Evolutionary conservation across 371 early-diverging fungal species (phyloP), one percentile per base, ranked within the genome.

Genomic region (Circinella umbellata): DNA sequence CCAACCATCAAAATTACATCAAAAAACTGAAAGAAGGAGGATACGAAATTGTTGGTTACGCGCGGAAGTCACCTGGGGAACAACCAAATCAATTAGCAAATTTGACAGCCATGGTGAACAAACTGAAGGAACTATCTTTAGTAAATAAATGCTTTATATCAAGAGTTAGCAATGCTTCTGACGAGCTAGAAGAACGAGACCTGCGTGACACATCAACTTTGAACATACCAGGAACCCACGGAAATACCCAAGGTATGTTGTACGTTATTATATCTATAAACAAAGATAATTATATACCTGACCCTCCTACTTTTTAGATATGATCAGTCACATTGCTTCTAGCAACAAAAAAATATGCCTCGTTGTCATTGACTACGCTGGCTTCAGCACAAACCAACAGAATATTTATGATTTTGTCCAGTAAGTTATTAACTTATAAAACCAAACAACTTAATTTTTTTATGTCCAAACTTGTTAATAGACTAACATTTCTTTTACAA

Each of bases 21-120:
- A 59, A 59, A 35, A 3, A 37, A 59, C 60, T 59, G 4, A 59
- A 59, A 37, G 60, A 59, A 37, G 60, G 36, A 59, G 36, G 60
- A 27, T 59, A 59, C 60, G 3, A 37, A 18, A 59, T 59, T 37
- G 34, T 59, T 37, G 60, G 60, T 18, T 59, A 59, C 37, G 18
- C 60, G 14, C 34, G 60, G 60, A 59, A 59, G 60, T n/a, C 60
- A 59, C 60, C 60, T 51, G 51, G 51, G 51, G 51, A 51, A 51
- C 51, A 51, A n/a, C 51, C 51, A 51, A 51, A 51, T 7, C 51
- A 3, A 51, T 51, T 51, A 51, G 51, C 51, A 51, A 51, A 51
- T 51, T 51, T 51, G 51, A 51, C 51, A 51, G 51, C 51, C 51
- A 51, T 51, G 51, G 51, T 51, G 51, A 51, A 51, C 51, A 51